A percentile compares a stretch with the other conserved stretches of the same genome.
phyloP scores from a whole-genome alignment of 106 monocot genomes.

The Chionographis japonica region DNA sequence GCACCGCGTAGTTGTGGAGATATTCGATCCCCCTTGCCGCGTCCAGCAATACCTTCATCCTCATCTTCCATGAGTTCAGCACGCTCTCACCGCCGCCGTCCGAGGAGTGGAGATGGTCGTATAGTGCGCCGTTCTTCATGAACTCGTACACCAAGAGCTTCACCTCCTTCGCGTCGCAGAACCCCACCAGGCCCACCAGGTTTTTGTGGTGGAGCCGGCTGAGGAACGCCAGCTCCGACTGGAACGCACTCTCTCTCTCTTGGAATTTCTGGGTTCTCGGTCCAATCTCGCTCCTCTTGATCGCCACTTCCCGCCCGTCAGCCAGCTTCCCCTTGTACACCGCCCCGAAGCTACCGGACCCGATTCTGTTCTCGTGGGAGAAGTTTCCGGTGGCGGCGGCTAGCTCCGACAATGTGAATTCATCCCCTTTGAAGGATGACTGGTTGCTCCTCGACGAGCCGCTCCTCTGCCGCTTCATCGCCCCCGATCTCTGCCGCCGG shows the following conservation, averaged over 20 bases:
- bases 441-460: slow-evolving; percentile 38
- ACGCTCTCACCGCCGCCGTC: neutral
- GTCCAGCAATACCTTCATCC: slow-evolving; percentile 41
- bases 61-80: slow-evolving; percentile 37
- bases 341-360: slow-evolving; percentile 74
- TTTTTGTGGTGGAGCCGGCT: slow-evolving; percentile 89
- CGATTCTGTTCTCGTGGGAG: slow-evolving; percentile 49
- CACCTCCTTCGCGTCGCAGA: slow-evolving; percentile 68
- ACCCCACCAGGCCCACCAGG: slow-evolving; percentile 71
- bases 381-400: slow-evolving; percentile 61
- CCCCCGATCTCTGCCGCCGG: slow-evolving; percentile 43
- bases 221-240: slow-evolving; percentile 73
- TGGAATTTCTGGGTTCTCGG: slow-evolving; percentile 29
- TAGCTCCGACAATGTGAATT: slow-evolving; percentile 58
- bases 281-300: slow-evolving; percentile 56
- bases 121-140: slow-evolving; percentile 74
- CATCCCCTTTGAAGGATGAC: slow-evolving; percentile 37
- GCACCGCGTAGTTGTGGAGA: slow-evolving; percentile 60
- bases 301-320: slow-evolving; percentile 81
- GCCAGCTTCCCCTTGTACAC: slow-evolving; percentile 70
- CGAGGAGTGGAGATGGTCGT: slow-evolving; percentile 43
- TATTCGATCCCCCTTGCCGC: slow-evolving; percentile 62
- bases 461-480: slow-evolving; percentile 67
- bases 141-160: slow-evolving; percentile 75
- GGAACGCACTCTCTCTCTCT: slow-evolving; percentile 72